Percentiles rank a stretch among this genome's conserved stretches.
Evolutionary conservation across 768 basidiomycete species (phyloP).

Genomic region (Phylloporus rhodoxanthus): DNA sequence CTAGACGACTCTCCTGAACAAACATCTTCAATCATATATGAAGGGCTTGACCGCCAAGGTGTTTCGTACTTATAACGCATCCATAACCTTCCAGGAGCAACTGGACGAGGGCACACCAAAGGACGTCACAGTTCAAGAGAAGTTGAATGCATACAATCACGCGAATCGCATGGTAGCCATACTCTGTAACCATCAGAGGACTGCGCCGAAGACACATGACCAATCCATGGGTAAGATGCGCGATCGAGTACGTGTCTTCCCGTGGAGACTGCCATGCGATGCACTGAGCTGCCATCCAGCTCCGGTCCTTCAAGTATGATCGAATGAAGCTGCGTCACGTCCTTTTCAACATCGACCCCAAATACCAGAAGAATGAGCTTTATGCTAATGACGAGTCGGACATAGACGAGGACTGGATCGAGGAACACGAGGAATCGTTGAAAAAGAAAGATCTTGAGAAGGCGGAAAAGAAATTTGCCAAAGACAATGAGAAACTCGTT

Average conservation of each 20-base stretch:
- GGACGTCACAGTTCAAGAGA: conserved; percentile 83
- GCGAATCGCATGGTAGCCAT: conserved; percentile 97
- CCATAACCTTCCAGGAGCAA: conserved; percentile 89
- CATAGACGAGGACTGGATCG: conserved; percentile 88
- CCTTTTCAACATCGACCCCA: conserved; percentile 70
- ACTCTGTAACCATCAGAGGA: conserved; percentile 97
- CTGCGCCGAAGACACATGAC: conserved; percentile 86
- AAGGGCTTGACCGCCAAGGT: conserved; percentile 98
- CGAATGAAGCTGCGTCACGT: conserved; percentile 93
- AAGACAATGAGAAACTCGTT: conserved; percentile 81
- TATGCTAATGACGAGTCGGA: conserved; percentile 86
- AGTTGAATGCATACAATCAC: conserved; percentile 93
- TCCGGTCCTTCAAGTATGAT: conserved; percentile 88
- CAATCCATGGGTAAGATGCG: conserved; percentile 92
- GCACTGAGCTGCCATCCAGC: conserved; percentile 39
- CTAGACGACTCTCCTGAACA: conserved; percentile 82
- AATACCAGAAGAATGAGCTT: conserved; percentile 75
- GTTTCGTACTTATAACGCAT: conserved; percentile 99
- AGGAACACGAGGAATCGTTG: conserved; percentile 67
- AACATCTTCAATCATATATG: conserved; percentile 91
- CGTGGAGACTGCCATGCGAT: background rate
- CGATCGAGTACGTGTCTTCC: conserved; percentile 60
- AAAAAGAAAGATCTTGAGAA: conserved; percentile 84
- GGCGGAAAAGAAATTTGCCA: conserved; percentile 88
- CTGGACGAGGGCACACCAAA: conserved; percentile 69